Evolutionary conservation across 306 rosid species (phyloP), one percentile per base, ranked within the genome.

Genomic region (Vigna hirtella): DNA sequence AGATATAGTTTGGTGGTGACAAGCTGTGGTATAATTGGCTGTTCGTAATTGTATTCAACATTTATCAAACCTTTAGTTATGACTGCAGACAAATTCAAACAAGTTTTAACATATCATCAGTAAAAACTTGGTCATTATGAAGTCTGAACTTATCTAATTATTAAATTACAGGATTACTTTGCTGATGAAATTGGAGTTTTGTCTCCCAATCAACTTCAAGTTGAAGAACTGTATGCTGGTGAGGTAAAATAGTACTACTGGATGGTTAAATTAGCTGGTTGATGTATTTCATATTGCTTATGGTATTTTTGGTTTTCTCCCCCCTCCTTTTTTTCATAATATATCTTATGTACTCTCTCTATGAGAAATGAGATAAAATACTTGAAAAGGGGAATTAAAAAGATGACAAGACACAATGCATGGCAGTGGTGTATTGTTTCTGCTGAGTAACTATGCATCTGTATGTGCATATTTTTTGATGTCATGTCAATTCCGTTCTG

Each of bases 131-230:
- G 74, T 57, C 72, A 20, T 72, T 72, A 34, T 30, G 34, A 57
- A 63, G 49, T 64, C 66, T 76, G 34, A 57, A 63, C 61, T 69
- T 48, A 66, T 76, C 52, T 65, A 43, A 56, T 72, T 63, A 69
- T 53, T 59, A 66, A 77, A 70, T 45, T 30, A 2, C 86, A 88
- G 96, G 97, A 90, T 58, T 94, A 94, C 71, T 90, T 75, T 89
- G 97, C 97, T 62, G 98, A 94, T 84, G 98, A 92, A 77, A 73
- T 92, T 77, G 98, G 98, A 81, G 98, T 94, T 74, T 83, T 94
- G 72, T 92, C 97, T 68, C 98, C 98, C 36, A 90, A 72, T 82
- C 98, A 94, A 87, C 76, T 84, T 72, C 94, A 90, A 80, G 98
- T 89, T 68, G 86, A 73, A 28, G 90, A 90, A 68, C 68, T 94